Evolutionary conservation across 2,329 filamentous ascomycete species (phyloP).

Genomic region (Cryoendolithus antarcticus): DNA sequence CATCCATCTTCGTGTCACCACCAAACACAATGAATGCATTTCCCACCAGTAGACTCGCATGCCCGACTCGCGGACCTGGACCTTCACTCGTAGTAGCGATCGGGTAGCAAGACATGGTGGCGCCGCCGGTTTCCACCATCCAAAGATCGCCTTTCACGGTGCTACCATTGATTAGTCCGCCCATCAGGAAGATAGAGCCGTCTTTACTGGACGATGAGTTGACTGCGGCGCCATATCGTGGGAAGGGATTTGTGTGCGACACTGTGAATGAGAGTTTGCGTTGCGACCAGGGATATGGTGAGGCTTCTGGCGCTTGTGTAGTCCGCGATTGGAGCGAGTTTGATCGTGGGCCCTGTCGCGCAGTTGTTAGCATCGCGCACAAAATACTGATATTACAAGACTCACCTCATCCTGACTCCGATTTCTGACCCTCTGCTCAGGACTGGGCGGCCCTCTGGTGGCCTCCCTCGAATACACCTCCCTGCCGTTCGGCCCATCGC

Average conservation of each 20-base stretch:
- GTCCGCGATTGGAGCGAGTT: conserved; percentile 12
- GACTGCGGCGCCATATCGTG: conserved; percentile 91
- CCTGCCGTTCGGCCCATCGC: not conserved
- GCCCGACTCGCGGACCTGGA: conserved; percentile 86
- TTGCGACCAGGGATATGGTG: conserved; percentile 93
- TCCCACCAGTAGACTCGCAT: conserved; percentile 84
- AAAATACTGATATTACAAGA: not conserved
- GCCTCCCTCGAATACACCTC: not conserved
- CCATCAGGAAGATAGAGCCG: conserved; percentile 95
- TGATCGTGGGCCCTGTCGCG: conserved; percentile 4
- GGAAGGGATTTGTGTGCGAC: conserved; percentile 74
- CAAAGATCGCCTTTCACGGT: conserved; percentile 95
- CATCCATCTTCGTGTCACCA: conserved; percentile 94
- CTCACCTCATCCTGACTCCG: conserved; percentile 16
- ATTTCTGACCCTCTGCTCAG: conserved; percentile 46
- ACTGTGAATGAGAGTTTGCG: conserved; percentile 76
- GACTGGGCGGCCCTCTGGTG: conserved; percentile 36
- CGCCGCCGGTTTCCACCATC: conserved; percentile 82
- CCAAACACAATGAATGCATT: conserved; percentile 99
- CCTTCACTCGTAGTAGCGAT: conserved; percentile 86
- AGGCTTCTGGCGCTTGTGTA: conserved; percentile 51
- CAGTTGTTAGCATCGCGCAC: conserved; percentile 15
- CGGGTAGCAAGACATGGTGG: conserved; percentile 79
- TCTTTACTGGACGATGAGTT: conserved; percentile 90
- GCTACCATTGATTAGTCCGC: conserved; percentile 84